These are phyloP conservation scores for Metschnikowia borealis DNA, from an alignment of 805 yeast genomes.

Conservation along the genomic window DNA sequence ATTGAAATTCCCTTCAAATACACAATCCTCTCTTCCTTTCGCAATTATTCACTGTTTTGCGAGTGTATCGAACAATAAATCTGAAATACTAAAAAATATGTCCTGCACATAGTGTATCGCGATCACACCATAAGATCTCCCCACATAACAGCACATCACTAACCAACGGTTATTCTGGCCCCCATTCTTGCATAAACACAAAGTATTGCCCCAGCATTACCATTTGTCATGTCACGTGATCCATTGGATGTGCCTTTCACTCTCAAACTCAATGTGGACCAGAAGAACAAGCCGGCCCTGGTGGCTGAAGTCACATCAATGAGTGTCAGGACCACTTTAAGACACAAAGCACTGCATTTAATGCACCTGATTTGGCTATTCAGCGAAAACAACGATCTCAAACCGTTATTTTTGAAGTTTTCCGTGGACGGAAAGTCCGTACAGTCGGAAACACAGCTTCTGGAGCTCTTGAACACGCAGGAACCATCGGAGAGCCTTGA, in stretches of 20 bases:
- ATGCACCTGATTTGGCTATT: slow-evolving; percentile 27
- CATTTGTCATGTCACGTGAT: neutral
- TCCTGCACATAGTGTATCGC: neutral
- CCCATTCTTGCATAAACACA: too few relatives aligned
- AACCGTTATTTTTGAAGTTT: slow-evolving; percentile 25
- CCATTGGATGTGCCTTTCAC: slow-evolving; percentile 10
- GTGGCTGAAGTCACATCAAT: neutral
- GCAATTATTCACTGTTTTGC: too few relatives aligned
- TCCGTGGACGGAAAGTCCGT: slow-evolving; percentile 8
- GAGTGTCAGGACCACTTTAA: slow-evolving; percentile 20
- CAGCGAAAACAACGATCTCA: slow-evolving; percentile 21
- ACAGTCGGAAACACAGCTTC: slow-evolving; percentile 12
- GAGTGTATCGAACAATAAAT: too few relatives aligned
- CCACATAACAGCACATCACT: slow-evolving; percentile 1
- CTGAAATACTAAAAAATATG: too few relatives aligned
- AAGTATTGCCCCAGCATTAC: too few relatives aligned
- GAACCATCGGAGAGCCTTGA: slow-evolving; percentile 1
- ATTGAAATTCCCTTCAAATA: too few relatives aligned
- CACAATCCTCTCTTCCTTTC: too few relatives aligned
- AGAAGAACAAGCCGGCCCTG: slow-evolving; percentile 1
- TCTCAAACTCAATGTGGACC: slow-evolving; percentile 7
- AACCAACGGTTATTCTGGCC: neutral
- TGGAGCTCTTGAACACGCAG: slow-evolving; percentile 10
- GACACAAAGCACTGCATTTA: slow-evolving; percentile 23
- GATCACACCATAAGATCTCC: neutral